A percentile compares a stretch with the other conserved stretches of the same genome.
These are phyloP conservation scores for Puccinia horiana DNA, from an alignment of 1,284 basidiomycete species.

Conservation along the genomic window DNA sequence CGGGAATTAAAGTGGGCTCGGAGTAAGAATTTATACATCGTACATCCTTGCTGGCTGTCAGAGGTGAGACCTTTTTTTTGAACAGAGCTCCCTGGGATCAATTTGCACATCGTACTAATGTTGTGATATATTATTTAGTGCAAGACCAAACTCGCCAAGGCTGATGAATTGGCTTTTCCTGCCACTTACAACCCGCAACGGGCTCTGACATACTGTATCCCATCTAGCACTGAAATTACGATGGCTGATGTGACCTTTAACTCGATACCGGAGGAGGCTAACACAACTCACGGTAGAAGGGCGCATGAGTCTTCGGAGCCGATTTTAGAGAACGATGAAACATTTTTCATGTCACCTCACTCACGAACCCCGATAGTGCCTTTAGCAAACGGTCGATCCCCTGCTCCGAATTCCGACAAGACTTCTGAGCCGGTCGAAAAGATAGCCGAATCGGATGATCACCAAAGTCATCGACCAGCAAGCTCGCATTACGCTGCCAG, in stretches of 20 bases:
- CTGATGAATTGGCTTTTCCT: constrained; percentile 38
- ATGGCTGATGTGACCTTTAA: background rate
- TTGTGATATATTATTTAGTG: constrained; percentile 2
- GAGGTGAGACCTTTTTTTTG: constrained; percentile 20
- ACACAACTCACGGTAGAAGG: background rate
- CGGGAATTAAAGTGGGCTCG: constrained; percentile 36
- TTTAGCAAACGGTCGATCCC: background rate
- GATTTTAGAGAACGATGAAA: constrained; percentile 35
- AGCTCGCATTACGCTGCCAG: constrained; percentile 4
- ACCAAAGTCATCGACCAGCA: background rate
- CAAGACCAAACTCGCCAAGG: constrained; percentile 15
- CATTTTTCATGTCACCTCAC: constrained; percentile 3
- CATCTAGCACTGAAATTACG: constrained; percentile 17
- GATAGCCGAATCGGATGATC: constrained; percentile 1
- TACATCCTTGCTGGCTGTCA: constrained; percentile 43
- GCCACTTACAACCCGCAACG: constrained; percentile 34
- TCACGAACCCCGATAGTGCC: background rate
- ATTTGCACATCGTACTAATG: background rate
- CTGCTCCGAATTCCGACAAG: background rate
- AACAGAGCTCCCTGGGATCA: background rate
- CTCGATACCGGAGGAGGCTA: constrained; percentile 4
- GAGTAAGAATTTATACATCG: constrained; percentile 26
- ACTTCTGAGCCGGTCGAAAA: background rate
- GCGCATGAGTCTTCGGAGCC: constrained; percentile 2
- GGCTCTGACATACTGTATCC: constrained; percentile 32